Evolutionary conservation across 305 asterid species (phyloP).

Genomic region (Fraxinus ornus): DNA sequence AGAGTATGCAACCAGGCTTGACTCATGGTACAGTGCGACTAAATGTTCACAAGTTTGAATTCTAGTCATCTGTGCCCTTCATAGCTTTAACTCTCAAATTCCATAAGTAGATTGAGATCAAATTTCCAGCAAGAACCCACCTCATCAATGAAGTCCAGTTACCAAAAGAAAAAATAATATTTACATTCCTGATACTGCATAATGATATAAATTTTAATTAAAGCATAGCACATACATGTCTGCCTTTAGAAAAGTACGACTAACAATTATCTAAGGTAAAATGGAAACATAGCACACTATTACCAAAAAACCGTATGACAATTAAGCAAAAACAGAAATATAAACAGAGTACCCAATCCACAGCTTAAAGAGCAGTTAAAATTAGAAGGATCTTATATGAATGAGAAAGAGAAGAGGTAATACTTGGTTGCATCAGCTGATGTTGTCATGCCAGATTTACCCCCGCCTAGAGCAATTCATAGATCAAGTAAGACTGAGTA

Average conservation of each 20-base stretch:
- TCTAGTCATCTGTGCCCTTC: neutral
- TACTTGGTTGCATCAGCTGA: conserved; percentile 90
- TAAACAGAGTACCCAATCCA: conserved; percentile 13
- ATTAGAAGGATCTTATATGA: neutral
- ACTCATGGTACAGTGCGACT: neutral
- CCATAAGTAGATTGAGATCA: neutral
- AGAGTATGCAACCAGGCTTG: neutral
- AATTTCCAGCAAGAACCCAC: neutral
- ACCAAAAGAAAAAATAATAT: neutral
- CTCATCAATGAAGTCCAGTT: conserved; percentile 1
- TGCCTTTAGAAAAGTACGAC: neutral
- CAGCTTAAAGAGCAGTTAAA: conserved; percentile 8
- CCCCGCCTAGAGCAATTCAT: conserved; percentile 1
- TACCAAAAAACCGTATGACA: neutral
- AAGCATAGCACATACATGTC: neutral
- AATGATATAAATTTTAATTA: neutral
- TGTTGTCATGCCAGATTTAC: conserved; percentile 55
- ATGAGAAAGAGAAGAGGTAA: conserved; percentile 29
- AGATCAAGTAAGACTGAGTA: neutral
- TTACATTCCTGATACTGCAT: neutral
- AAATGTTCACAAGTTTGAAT: neutral
- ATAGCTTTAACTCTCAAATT: neutral
- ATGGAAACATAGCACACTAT: conserved; percentile 2
- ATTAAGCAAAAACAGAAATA: neutral
- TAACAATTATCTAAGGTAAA: neutral